These are phyloP conservation scores for Boletus rubroflammeus DNA, from an alignment of 768 basidiomycete genomes.

Conservation along the genomic window DNA sequence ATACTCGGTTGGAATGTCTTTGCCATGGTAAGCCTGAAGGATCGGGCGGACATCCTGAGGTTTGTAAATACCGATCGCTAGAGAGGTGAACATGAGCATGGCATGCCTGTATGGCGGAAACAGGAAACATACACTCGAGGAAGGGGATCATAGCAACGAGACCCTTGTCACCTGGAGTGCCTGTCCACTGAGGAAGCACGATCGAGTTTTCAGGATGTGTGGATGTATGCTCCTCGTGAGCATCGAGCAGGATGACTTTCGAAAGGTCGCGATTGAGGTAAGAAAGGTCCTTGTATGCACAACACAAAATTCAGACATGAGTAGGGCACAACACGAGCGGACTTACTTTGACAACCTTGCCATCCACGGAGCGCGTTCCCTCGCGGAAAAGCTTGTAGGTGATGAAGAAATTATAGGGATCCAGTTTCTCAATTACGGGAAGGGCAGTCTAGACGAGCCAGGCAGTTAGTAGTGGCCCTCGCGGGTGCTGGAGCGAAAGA, in stretches of 20 bases:
- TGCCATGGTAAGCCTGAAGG: constrained; percentile 77
- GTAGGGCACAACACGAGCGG: background rate
- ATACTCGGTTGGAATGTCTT: constrained; percentile 86
- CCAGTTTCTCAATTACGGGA: constrained; percentile 89
- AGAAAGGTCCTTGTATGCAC: constrained; percentile 65
- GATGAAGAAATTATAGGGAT: constrained; percentile 88
- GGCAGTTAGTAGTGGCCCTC: background rate
- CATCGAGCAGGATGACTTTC: constrained; percentile 86
- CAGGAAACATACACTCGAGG: constrained; percentile 70
- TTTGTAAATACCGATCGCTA: constrained; percentile 91
- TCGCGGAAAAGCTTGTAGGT: constrained; percentile 91
- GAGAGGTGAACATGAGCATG: background rate
- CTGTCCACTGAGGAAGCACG: constrained; percentile 82
- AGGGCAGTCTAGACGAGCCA: constrained; percentile 64
- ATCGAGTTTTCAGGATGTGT: constrained; percentile 89
- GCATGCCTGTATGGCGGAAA: background rate
- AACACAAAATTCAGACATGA: background rate
- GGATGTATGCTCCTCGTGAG: constrained; percentile 69
- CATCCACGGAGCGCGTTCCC: constrained; percentile 78
- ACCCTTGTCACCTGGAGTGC: constrained; percentile 68
- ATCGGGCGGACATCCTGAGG: constrained; percentile 86
- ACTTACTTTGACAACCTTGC: constrained; percentile 78
- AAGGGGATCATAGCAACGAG: constrained; percentile 94
- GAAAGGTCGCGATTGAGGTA: constrained; percentile 93
- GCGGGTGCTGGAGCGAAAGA: background rate